Conservation (phyloP, 2,329 filamentous ascomycete genomes). For the Sordariomycetes sp. region DNA sequence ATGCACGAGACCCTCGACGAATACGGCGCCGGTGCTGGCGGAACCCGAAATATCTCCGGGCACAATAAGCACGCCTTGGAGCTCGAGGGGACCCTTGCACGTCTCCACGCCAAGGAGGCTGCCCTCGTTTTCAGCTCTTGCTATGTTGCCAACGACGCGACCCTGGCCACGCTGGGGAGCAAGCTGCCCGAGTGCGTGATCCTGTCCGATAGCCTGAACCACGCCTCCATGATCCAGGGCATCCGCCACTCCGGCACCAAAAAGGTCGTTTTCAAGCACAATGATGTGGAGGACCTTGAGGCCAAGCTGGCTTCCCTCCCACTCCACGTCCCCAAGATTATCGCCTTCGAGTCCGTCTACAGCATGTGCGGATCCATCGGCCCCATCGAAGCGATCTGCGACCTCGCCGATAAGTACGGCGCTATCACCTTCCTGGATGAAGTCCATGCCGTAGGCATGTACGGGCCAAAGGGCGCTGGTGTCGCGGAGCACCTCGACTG, state of each 20-base stretch:
- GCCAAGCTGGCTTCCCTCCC: slow-evolving; percentile 83
- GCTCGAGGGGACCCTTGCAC: slow-evolving; percentile 72
- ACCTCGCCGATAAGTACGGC: slow-evolving; percentile 94
- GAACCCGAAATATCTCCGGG: slow-evolving; percentile 94
- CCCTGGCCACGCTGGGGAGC: slow-evolving; percentile 89
- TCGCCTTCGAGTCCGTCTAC: slow-evolving; percentile 97
- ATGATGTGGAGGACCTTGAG: slow-evolving; percentile 88
- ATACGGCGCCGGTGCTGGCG: slow-evolving; percentile 90
- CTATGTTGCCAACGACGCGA: slow-evolving; percentile 97
- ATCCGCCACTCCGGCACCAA: slow-evolving; percentile 94
- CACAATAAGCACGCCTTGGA: slow-evolving; percentile 91
- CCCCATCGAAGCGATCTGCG: slow-evolving; percentile 90
- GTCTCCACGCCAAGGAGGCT: slow-evolving; percentile 82
- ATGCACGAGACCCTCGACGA: slow-evolving; percentile 95
- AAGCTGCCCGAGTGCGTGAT: slow-evolving; percentile 96
- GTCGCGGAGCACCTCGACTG: slow-evolving; percentile 97
- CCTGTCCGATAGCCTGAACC: slow-evolving; percentile 93
- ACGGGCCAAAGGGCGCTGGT: slow-evolving; percentile 88
- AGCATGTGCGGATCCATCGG: slow-evolving; percentile 98
- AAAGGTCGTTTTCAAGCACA: slow-evolving; percentile 98
- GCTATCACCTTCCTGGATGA: slow-evolving; percentile 96
- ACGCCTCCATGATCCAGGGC: slow-evolving; percentile 98
- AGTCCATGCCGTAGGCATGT: slow-evolving; percentile 99
- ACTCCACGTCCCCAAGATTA: slow-evolving; percentile 83
- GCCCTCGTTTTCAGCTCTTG: slow-evolving; percentile 95